Base-by-base conservation (phyloP, 768 basidiomycete species). In the Pleurotus tuoliensis region DNA sequence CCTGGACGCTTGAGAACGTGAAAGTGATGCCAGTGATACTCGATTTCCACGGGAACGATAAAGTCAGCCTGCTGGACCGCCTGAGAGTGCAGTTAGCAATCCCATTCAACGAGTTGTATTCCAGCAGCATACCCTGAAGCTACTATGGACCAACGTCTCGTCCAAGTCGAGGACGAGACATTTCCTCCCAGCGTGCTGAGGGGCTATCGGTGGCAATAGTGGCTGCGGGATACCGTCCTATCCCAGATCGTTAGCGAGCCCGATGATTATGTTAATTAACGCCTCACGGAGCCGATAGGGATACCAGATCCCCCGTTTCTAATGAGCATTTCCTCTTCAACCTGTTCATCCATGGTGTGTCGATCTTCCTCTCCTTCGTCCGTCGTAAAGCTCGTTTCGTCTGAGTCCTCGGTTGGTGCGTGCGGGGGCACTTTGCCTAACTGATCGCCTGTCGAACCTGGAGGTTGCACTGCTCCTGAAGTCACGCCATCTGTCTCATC, bases 1-100 rank as follows among this genome's bases (percentile, higher is more conserved):
- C 96, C 96, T 12, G 96, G 96, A 48, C 96, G 88, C 73, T 98
- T 98, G 72, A 98, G 91, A 49, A 98, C 96, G 72, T 98, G 97
- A 61, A 98, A 94, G 66, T 99, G 97, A 70, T 99, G 96, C 82
- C 89, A 91, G 67, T 97, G 90, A 62, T 92, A 94, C 67, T 99
- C 96, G 60, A 99, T 99, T 73, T 98, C 96, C 24, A 99, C 96
- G 4, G 96, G 96, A 3, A 99, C 95, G 59, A 92, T 87, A 66
- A 87, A 92, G 72, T 92, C 90, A 22, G 90, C 88, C 56, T 87
- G 84, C 55, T 72, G 75, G 59, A 53, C 51, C 8, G 51, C 51
- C 51, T 53, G 27, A n/a, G 8, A 16, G 24, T 40, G 15, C 18
- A 24, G 20, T 18, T 15, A 40, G 15, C 20, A 15, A 3, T 16